Evolutionary conservation across 1,284 basidiomycete genomes (phyloP), one percentile per base, ranked within the genome.

Genomic region (Puccinia coronata): DNA sequence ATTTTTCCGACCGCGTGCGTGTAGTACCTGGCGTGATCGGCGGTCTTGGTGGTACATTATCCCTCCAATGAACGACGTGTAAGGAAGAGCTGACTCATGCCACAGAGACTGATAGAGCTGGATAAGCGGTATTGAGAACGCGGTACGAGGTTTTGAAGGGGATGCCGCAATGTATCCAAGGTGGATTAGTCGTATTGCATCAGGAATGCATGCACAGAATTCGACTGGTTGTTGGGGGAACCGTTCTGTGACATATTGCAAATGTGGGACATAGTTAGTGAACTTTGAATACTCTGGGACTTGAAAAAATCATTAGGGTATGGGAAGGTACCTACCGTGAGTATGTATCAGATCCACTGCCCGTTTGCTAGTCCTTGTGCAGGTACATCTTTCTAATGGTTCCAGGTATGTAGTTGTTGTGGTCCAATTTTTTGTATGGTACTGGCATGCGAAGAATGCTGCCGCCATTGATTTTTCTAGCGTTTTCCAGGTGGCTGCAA

Each of bases 111-210:
- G 55, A 41, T 63, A 47, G 2, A 75, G 34, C 57, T 47, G 51
- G 11, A 75, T 12, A 16, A 75, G 43, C 4, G 36, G 36, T 25
- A 76, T 31, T 28, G 55, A 61, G n/a, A 76, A 76, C 14, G 73
- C 39, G 5, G 73, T 63, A 1, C 12, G 43, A 41, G 73, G 73
- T 43, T n/a, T 43, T 25, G 34, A 25, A 47, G 73, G 53, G 0
- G 57, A 63, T 25, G 55, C 31, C 23, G 72, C n/a, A 41, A 74
- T 51, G 31, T 59, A 74, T 34, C 72, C 51, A 53, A 31, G 51
- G 39, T 59, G 39, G 23, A 74, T 14, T 16, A 74, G 53, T 36
- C 51, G n/a, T 39, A 59, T 41, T 12, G 72, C 28, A 23, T 74
- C 51, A 4, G 73, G 73, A 47, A 63, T 55, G 14, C 73, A 76